phyloP scores from a whole-genome alignment of 1,284 basidiomycete species.

The Cryptococcus hybrid region DNA sequence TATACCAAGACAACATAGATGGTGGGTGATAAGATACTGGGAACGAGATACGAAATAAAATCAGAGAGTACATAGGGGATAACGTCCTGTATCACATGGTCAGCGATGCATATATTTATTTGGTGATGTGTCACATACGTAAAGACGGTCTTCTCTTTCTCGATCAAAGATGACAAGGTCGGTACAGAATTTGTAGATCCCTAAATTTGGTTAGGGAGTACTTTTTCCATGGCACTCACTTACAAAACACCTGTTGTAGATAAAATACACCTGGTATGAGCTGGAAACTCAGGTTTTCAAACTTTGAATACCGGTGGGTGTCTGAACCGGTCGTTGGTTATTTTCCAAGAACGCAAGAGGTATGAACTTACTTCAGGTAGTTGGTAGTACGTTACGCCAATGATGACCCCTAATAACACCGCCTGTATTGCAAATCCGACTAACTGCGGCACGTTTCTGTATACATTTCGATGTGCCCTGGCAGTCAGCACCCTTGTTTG shows the following conservation, averaged over 20 bases:
- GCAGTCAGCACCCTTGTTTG: conserved; percentile 45
- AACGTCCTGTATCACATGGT: conserved; percentile 33
- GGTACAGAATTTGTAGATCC: conserved; percentile 48
- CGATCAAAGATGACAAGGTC: conserved; percentile 55
- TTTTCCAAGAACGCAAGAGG: not conserved
- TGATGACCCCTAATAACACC: conserved; percentile 37
- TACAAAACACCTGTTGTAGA: conserved; percentile 45
- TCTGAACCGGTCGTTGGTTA: conserved; percentile 16
- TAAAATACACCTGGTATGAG: conserved; percentile 47
- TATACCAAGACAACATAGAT: conserved; percentile 48
- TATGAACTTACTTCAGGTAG: conserved; percentile 25
- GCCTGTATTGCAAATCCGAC: conserved; percentile 46
- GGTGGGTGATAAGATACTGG: conserved; percentile 42
- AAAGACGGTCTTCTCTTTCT: conserved; percentile 52
- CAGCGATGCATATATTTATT: not conserved
- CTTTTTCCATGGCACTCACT: conserved; percentile 1
- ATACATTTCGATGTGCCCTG: conserved; percentile 45
- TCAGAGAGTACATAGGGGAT: conserved; percentile 50
- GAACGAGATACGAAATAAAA: conserved; percentile 44
- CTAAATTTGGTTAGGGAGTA: conserved; percentile 2
- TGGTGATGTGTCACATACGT: conserved; percentile 19
- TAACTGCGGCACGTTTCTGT: conserved; percentile 43
- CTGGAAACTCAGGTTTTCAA: conserved; percentile 49
- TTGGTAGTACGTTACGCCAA: conserved; percentile 28
- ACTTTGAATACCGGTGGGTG: conserved; percentile 51